Evolutionary conservation across 495 filamentous ascomycete genomes (phyloP), one percentile per base, ranked within the genome.

Genomic region (Lophium mytilinum): DNA sequence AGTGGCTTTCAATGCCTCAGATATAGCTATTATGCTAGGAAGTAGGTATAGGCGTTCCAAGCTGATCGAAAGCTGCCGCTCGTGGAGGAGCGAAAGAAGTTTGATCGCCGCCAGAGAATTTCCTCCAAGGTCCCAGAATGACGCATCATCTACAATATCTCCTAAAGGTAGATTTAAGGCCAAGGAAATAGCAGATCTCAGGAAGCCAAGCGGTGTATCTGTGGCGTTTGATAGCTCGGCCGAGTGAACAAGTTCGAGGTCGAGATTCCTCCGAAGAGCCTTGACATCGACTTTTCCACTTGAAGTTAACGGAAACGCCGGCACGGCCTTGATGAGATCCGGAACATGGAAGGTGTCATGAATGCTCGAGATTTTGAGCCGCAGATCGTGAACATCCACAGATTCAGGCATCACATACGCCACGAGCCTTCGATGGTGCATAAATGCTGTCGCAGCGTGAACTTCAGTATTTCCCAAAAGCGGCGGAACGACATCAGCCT

Each of bases 41-140:
- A 48, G 45, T 9, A 24, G 7, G 21, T 24, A 48, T 14, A 48
- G 45, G 18, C 19, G 45, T 10, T 18, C 14, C 14, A 48, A n/a
- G 33, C 9, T 18, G 14, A 48, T 48, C 7, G 45, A 48, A 21
- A 48, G 17, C 30, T 48, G 18, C 21, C 33, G 21, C 33, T 9
- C 19, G 19, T 46, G 47, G n/a, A 58, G 40, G 46, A 14, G 17
- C n/a, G 55, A 58, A 12, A 58, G 14, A 30, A 58, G 40, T 46
- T 24, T 52, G 9, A 58, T 53, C 8, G 56, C 56, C 19, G 36
- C 12, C 12, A 53, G 48, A 2, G 56, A 58, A 30, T 58, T 58
- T 37, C 56, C 56, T 33, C 56, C 56, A 21, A 58, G 12, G n/a
- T 52, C 48, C 50, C 56, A 53, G 35, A 58, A 58, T 12, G 56